Evolutionary conservation across 2,329 filamentous ascomycete species (phyloP).

Genomic region (Niveomyces coronatus): DNA sequence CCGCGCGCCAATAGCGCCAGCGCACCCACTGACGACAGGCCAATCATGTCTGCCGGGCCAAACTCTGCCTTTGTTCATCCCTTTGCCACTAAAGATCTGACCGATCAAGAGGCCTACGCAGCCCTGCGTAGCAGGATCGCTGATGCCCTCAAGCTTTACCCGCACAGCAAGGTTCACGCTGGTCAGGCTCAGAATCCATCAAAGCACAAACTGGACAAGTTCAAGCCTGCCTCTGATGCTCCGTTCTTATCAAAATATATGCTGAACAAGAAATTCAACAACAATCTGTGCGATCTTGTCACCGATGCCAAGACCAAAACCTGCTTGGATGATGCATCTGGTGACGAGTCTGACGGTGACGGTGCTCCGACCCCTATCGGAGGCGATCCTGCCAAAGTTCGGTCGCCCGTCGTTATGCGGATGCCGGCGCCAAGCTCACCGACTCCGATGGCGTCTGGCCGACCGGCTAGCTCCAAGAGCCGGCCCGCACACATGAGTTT

Average conservation of each 20-base stretch:
- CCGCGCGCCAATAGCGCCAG: slow-evolving; percentile 2
- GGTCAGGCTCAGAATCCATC: slow-evolving; percentile 30
- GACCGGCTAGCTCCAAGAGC: slow-evolving; percentile 49
- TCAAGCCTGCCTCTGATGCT: slow-evolving; percentile 44
- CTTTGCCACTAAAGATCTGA: slow-evolving; percentile 31
- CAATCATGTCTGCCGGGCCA: slow-evolving; percentile 10
- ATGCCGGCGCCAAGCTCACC: slow-evolving; percentile 50
- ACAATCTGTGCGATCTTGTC: slow-evolving; percentile 49
- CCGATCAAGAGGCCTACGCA: slow-evolving; percentile 41
- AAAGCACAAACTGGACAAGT: slow-evolving; percentile 13
- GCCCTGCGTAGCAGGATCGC: slow-evolving; percentile 43
- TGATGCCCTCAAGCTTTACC: slow-evolving; percentile 41
- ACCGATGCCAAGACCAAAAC: slow-evolving; percentile 47
- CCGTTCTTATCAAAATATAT: slow-evolving; percentile 60
- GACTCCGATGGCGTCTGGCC: slow-evolving; percentile 26
- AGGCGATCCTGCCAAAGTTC: slow-evolving; percentile 15
- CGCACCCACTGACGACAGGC: slow-evolving; percentile 2
- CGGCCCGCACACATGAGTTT: slow-evolving; percentile 29
- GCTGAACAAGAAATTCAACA: slow-evolving; percentile 48
- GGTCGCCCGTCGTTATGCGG: slow-evolving; percentile 39
- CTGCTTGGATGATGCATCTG: slow-evolving; percentile 39
- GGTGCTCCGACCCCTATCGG: slow-evolving; percentile 8
- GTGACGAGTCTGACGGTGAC: slow-evolving; percentile 44
- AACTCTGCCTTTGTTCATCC: slow-evolving; percentile 22
- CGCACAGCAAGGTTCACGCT: slow-evolving; percentile 37